These are phyloP conservation scores for Colletotrichum somersetense DNA, from an alignment of 2,329 filamentous ascomycete species.

Conservation along the genomic window DNA sequence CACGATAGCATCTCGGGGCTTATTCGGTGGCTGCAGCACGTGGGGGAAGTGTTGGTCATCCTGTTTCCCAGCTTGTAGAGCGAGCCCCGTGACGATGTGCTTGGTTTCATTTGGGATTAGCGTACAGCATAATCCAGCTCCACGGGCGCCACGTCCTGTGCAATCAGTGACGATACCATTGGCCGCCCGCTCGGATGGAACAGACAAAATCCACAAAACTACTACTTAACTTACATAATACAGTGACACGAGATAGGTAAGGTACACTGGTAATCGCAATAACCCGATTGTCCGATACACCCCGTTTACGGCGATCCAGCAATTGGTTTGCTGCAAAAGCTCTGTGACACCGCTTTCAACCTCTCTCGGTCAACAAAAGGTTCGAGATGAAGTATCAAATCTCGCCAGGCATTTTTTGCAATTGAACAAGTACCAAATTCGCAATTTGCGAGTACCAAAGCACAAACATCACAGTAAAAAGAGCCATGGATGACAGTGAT, in stretches of 20 bases:
- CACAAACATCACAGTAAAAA: conserved; percentile 2
- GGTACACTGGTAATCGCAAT: neutral
- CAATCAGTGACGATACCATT: conserved; percentile 34
- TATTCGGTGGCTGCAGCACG: conserved; percentile 41
- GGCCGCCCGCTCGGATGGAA: conserved; percentile 27
- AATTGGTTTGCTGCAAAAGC: too few relatives aligned
- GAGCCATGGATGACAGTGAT: neutral
- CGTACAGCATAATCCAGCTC: conserved; percentile 39
- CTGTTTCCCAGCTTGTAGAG: conserved; percentile 38
- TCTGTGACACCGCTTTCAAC: neutral
- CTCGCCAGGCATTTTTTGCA: conserved; percentile 6
- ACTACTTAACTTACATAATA: conserved; percentile 20
- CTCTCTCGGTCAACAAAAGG: neutral
- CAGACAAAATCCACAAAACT: neutral
- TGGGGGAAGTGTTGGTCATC: conserved; percentile 41
- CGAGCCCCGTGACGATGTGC: conserved; percentile 39
- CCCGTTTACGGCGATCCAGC: too few relatives aligned
- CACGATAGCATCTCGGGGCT: conserved; percentile 31
- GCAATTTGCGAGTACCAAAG: conserved; percentile 19
- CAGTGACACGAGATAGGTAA: neutral
- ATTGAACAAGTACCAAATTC: conserved; percentile 26
- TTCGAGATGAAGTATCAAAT: neutral
- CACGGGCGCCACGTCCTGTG: conserved; percentile 30
- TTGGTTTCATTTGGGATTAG: conserved; percentile 41
- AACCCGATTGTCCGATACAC: too few relatives aligned